Percentiles rank a stretch among this genome's conserved stretches.
Conservation (phyloP, 2,329 filamentous ascomycete genomes). For the Fusarium irregulare region DNA sequence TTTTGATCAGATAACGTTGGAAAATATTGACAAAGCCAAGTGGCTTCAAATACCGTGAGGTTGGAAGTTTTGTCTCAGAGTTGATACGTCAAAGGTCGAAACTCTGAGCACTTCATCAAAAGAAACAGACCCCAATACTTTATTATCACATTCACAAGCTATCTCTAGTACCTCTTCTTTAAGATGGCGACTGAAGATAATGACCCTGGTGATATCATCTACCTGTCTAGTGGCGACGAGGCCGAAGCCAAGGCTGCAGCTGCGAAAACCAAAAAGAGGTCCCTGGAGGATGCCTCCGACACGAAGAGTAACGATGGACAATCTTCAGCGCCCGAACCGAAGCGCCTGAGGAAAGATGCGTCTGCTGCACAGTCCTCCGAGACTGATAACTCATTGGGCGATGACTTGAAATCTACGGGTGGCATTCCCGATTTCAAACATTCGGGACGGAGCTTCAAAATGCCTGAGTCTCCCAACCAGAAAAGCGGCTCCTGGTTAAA, state of each 20-base stretch:
- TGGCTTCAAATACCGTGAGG: constrained; percentile 3
- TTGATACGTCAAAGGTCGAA: constrained; percentile 7
- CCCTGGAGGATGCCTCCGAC: constrained; percentile 42
- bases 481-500: constrained; percentile 50
- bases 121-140: neutral
- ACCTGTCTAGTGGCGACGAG: constrained; percentile 45
- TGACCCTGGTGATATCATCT: constrained; percentile 41
- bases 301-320: constrained; percentile 11
- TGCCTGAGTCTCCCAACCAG: constrained; percentile 46
- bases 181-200: constrained; percentile 35
- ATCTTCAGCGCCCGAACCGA: constrained; percentile 29
- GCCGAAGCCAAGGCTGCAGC: neutral
- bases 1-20: constrained; percentile 8
- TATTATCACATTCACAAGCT: neutral
- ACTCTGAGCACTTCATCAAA: neutral
- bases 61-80: neutral
- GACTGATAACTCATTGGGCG: constrained; percentile 41
- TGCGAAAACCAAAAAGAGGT: constrained; percentile 44
- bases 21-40: constrained; percentile 12
- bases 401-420: constrained; percentile 11
- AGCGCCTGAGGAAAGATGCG: constrained; percentile 37
- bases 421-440: constrained; percentile 38
- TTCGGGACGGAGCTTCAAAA: constrained; percentile 39
- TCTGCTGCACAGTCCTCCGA: constrained; percentile 6
- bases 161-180: neutral